Percentiles rank a stretch among this genome's conserved stretches.
phyloP scores from a whole-genome alignment of 345 rosid genomes.

The Aurinia saxatilis region DNA sequence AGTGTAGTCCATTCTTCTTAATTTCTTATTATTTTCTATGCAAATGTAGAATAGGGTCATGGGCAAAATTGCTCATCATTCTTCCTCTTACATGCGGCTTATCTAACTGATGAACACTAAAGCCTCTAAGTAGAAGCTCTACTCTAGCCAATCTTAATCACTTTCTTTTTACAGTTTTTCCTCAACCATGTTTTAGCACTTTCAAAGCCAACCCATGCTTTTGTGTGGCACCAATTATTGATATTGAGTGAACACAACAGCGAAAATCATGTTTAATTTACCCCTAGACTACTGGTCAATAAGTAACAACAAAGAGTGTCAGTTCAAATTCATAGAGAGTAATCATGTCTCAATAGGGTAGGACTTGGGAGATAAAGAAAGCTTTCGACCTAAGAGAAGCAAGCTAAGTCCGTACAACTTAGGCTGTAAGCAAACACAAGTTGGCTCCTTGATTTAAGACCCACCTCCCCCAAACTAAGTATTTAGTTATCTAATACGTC shows the following conservation, averaged over 20 bases:
- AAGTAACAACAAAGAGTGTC: neutral
- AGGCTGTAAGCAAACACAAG: slow-evolving; percentile 16
- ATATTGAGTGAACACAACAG: neutral
- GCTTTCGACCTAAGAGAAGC: neutral
- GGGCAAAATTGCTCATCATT: neutral
- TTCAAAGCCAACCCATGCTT: too few species aligned
- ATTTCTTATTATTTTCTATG: neutral
- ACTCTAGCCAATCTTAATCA: neutral
- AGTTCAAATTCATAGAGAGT: neutral
- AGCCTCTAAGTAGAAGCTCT: neutral
- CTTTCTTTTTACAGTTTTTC: too few species aligned
- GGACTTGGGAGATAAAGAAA: slow-evolving; percentile 2
- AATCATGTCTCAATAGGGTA: slow-evolving; percentile 15
- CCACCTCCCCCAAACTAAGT: slow-evolving; percentile 3
- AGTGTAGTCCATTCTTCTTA: neutral
- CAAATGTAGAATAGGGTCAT: neutral
- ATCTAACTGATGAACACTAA: neutral
- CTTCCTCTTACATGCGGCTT: neutral
- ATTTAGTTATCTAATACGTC: slow-evolving; percentile 8
- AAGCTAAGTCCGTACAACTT: slow-evolving; percentile 15
- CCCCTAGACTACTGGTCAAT: neutral
- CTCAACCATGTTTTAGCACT: too few species aligned
- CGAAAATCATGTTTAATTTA: neutral
- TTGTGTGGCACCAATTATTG: neutral
- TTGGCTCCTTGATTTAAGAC: slow-evolving; percentile 10